A percentile compares a stretch with the other conserved stretches of the same genome.
These are phyloP conservation scores for Kwoniella heveanensis DNA, from an alignment of 768 basidiomycete species.

Conservation along the genomic window DNA sequence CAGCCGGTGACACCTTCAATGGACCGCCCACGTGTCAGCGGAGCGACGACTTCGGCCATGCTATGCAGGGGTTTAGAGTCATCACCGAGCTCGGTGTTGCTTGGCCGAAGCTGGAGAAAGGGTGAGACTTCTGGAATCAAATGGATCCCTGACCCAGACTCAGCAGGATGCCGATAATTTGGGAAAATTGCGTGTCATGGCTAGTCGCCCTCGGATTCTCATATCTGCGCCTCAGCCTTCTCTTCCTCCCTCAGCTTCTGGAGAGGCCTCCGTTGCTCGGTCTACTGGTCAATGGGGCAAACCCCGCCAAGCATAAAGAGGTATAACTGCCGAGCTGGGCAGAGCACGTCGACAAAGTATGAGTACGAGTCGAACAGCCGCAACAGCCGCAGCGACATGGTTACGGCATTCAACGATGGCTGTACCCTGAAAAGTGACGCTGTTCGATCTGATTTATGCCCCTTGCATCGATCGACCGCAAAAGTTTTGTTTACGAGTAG, in stretches of 20 bases:
- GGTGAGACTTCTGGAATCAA: background rate
- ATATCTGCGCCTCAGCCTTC: no score
- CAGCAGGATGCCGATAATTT: no score
- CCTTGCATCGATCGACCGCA: background rate
- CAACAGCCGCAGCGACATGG: no score
- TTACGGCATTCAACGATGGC: background rate
- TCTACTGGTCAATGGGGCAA: no score
- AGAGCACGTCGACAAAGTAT: no score
- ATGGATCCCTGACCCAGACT: background rate
- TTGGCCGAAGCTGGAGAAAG: background rate
- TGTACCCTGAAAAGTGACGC: background rate
- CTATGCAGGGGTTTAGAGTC: no score
- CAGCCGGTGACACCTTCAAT: background rate
- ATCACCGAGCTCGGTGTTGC: background rate
- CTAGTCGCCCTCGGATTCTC: no score
- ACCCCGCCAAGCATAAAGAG: no score
- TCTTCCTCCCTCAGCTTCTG: no score
- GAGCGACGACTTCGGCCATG: background rate
- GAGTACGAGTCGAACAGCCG: background rate
- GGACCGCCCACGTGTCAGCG: background rate
- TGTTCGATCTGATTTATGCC: background rate
- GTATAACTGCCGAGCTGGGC: no score
- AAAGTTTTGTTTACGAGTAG: background rate
- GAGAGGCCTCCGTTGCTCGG: no score
- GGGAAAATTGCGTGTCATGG: no score